Evolutionary conservation across 2,329 filamentous ascomycete species (phyloP).

Genomic region (Periconia sp.): DNA sequence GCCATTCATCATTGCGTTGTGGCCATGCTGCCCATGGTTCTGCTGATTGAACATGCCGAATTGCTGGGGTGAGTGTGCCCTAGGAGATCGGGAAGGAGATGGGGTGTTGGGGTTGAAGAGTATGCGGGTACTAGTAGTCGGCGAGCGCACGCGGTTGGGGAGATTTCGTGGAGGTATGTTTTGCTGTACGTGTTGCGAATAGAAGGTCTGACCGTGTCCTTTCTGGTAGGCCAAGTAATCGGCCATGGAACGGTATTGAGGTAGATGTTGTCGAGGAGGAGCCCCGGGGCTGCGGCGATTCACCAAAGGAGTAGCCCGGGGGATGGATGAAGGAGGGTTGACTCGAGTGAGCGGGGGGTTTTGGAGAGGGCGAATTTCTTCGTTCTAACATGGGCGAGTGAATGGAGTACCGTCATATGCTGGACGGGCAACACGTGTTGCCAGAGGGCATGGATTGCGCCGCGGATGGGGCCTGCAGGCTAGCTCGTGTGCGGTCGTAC

Average conservation of each 20-base stretch:
- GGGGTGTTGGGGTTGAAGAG: conserved; percentile 54
- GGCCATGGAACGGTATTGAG: conserved; percentile 61
- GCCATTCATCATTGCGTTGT: conserved; percentile 76
- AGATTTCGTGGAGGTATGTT: conserved; percentile 47
- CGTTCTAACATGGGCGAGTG: conserved; percentile 52
- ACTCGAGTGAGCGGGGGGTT: conserved; percentile 47
- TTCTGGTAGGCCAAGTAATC: conserved; percentile 65
- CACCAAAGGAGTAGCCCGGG: conserved; percentile 21
- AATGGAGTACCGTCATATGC: conserved; percentile 36
- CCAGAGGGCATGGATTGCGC: conserved; percentile 29
- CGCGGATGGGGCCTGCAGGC: conserved; percentile 9
- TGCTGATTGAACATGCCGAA: conserved; percentile 71
- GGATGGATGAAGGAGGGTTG: conserved; percentile 19
- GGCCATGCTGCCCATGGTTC: conserved; percentile 62
- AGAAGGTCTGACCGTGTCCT: conserved; percentile 63
- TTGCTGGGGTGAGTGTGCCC: conserved; percentile 52
- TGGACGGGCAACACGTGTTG: conserved; percentile 29
- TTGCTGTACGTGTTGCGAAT: conserved; percentile 56
- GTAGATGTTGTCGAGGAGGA: conserved; percentile 15
- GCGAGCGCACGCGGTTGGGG: conserved; percentile 51
- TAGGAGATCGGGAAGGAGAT: conserved; percentile 61
- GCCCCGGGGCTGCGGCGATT: conserved; percentile 35
- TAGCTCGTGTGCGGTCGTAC: conserved; percentile 14
- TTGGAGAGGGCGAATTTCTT: conserved; percentile 50
- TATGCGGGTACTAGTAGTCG: conserved; percentile 46